Percentiles rank a stretch among this genome's conserved stretches.
These are phyloP conservation scores for Rutstroemia sp. DNA, from an alignment of 2,329 filamentous ascomycete genomes.

Conservation along the genomic window DNA sequence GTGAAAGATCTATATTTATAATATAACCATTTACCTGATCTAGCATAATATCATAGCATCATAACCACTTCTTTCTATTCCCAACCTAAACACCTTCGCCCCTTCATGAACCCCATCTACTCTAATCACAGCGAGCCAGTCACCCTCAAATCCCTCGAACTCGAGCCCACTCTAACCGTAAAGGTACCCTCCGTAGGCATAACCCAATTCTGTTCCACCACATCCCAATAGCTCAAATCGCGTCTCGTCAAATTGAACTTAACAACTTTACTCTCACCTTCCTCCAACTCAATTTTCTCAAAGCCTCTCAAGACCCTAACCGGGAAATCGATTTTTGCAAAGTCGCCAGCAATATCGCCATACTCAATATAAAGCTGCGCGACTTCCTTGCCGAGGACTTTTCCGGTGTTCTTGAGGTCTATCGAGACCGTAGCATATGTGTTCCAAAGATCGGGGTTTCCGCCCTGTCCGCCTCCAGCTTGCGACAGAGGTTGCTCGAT, in stretches of 20 bases:
- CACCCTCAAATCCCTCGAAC: constrained; percentile 31
- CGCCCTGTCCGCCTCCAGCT: constrained; percentile 56
- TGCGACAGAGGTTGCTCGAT: constrained; percentile 39
- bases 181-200: constrained; percentile 42
- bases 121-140: constrained; percentile 15
- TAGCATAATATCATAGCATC: no score
- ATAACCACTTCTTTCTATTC: not conserved
- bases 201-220: constrained; percentile 55
- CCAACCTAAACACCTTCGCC: not conserved
- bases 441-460: constrained; percentile 49
- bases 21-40: no score
- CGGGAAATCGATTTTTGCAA: constrained; percentile 47
- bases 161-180: constrained; percentile 34
- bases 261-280: constrained; percentile 40
- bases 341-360: constrained; percentile 18
- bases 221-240: constrained; percentile 60
- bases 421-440: constrained; percentile 46
- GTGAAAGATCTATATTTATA: no score
- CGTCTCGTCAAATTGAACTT: constrained; percentile 47
- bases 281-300: constrained; percentile 49
- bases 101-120: not conserved
- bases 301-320: constrained; percentile 64
- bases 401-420: constrained; percentile 52
- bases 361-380: constrained; percentile 50
- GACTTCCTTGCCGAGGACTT: constrained; percentile 41